Conservation (phyloP, 2,329 filamentous ascomycete species). For the Byssoonygena ceratinophila region DNA sequence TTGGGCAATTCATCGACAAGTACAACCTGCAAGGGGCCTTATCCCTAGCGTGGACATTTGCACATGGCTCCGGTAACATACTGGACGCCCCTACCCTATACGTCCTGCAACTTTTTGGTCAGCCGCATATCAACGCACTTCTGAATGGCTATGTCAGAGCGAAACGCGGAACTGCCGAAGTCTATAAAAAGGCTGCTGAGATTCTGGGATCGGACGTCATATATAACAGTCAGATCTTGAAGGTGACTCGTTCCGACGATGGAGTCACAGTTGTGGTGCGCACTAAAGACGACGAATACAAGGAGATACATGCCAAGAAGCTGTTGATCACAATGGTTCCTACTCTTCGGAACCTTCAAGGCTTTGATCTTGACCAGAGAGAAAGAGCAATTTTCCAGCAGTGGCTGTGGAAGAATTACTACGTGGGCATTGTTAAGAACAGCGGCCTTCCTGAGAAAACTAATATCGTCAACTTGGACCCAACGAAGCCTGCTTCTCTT, state of each 20-base stretch:
- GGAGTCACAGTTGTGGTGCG: conserved; percentile 22
- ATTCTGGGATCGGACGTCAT: conserved; percentile 18
- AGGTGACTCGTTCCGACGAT: conserved; percentile 4
- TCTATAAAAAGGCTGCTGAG: conserved; percentile 20
- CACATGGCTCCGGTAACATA: conserved; percentile 19
- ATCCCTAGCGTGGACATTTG: conserved; percentile 17
- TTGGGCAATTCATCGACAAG: conserved; percentile 23
- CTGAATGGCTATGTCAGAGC: conserved; percentile 1
- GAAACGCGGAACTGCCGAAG: conserved; percentile 12
- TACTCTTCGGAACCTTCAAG: conserved; percentile 24
- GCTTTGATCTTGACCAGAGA: conserved; percentile 26
- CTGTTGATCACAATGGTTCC: conserved; percentile 37
- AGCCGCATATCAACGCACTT: conserved; percentile 10
- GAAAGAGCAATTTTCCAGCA: conserved; percentile 31
- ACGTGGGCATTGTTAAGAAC: conserved; percentile 10
- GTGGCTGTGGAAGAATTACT: conserved; percentile 19
- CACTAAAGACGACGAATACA: conserved; percentile 22
- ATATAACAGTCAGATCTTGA: conserved; percentile 15
- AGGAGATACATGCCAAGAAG: conserved; percentile 30
- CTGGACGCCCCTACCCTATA: conserved; percentile 20
- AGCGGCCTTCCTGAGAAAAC: background rate
- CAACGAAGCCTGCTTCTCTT: conserved; percentile 2
- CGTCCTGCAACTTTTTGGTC: conserved; percentile 22
- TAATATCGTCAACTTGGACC: conserved; percentile 4
- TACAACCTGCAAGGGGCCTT: conserved; percentile 19